Evolutionary conservation across 768 basidiomycete genomes (phyloP), one percentile per base, ranked within the genome.

Genomic region (Floccularia luteovirens): DNA sequence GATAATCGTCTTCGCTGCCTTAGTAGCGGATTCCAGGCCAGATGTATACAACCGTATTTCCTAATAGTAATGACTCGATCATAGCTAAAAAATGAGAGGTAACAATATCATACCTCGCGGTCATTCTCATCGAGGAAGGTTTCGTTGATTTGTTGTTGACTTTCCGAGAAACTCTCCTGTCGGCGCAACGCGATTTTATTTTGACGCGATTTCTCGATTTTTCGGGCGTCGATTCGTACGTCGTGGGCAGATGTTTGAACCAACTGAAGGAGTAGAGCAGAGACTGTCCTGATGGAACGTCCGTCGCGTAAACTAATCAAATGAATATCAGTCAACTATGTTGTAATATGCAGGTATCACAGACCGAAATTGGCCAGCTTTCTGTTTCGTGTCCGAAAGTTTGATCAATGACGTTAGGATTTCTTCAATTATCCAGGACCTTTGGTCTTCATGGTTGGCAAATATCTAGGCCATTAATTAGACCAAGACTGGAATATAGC

Each of bases 381-480:
- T 85, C 60, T 90, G 89, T 56, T 90, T 96, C 14, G 81, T 78
- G 51, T 91, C 88, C 2, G 90, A 87, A 17, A 93, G 69, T 59
- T 90, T 93, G 49, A 87, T 92, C 39, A 98, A 64, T 0, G 90
- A 93, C 6, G 79, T 76, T 20, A 99, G 54, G 24, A 98, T 93
- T 59, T 98, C 96, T 56, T 98, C 93, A n/a, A 98, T 84, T 46
- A 98, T 94, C 92, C 92, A 96, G 1, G 83, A 79, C 6, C 96
- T 68, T 58, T 99, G 96, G 31, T 83, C 84, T 48, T 88, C 80
- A 53, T 97, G 82, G 46, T 83, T 86, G 10, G 89, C 88, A 50
- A 96, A 98, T 23, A 93, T 82, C 93, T 96, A 51, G 1, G 34
- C 8, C 19, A 40, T 8, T 24, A 28, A 28, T 24, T 36, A 17